Evolutionary conservation across 2,329 filamentous ascomycete genomes (phyloP).

Genomic region (Verticillium albo-atrum): DNA sequence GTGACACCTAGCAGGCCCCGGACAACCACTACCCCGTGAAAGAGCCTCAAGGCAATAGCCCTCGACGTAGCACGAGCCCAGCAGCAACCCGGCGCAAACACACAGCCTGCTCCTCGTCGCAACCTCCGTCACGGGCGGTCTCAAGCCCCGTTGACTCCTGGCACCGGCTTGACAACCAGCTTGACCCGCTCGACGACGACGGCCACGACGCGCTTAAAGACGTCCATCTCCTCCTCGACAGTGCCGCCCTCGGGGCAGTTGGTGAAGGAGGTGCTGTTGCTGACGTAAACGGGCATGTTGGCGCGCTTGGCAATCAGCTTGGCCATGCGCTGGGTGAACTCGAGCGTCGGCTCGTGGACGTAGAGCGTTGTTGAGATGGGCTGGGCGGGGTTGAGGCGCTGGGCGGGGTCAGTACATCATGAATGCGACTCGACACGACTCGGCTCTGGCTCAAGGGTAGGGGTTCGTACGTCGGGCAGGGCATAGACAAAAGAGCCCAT

Average conservation of each 20-base stretch:
- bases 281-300: slow-evolving; percentile 78
- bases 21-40: background rate
- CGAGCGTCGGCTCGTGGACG: slow-evolving; percentile 68
- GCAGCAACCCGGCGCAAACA: background rate
- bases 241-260: slow-evolving; percentile 71
- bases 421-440: no score
- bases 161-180: slow-evolving; percentile 17
- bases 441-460: background rate
- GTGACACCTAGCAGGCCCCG: background rate
- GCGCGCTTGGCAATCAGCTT: slow-evolving; percentile 75
- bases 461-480: slow-evolving; percentile 70
- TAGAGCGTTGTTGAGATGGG: slow-evolving; percentile 77
- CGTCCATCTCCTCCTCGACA: slow-evolving; percentile 92
- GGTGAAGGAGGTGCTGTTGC: slow-evolving; percentile 77
- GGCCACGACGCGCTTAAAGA: slow-evolving; percentile 69
- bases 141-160: background rate
- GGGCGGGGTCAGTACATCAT: background rate
- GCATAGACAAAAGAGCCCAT: slow-evolving; percentile 94
- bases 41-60: background rate
- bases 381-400: slow-evolving; percentile 52
- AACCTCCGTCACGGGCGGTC: background rate
- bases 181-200: slow-evolving; percentile 57
- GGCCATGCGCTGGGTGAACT: slow-evolving; percentile 82
- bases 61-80: background rate
- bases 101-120: background rate